Percentiles rank a stretch among this genome's conserved stretches.
phyloP scores from a whole-genome alignment of 225 moss, liverwort and hornwort species.

The Sphagnum tenellum region DNA sequence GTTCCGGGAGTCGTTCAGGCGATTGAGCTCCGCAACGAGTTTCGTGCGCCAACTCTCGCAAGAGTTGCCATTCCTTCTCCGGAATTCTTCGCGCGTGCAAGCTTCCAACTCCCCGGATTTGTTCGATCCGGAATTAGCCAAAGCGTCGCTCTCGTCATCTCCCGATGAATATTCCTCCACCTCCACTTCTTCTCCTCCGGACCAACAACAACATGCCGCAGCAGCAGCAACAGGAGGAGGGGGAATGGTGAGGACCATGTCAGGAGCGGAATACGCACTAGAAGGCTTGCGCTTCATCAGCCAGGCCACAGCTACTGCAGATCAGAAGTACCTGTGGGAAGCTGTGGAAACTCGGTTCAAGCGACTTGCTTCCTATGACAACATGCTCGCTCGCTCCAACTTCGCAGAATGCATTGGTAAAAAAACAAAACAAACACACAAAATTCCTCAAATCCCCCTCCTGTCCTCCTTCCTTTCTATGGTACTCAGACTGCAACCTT shows the following conservation, averaged over 20 bases:
- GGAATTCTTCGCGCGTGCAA: slow-evolving; percentile 30
- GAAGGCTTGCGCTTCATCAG: slow-evolving; percentile 72
- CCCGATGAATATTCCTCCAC: no score
- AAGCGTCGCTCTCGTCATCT: no score
- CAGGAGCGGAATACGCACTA: slow-evolving; percentile 73
- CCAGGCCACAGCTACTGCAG: slow-evolving; percentile 64
- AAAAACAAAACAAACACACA: no score
- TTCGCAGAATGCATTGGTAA: slow-evolving; percentile 91
- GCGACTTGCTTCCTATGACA: slow-evolving; percentile 49
- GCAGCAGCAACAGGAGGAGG: neutral
- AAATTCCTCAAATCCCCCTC: no score
- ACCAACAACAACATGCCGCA: no score
- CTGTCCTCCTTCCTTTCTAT: no score
- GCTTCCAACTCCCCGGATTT: slow-evolving; percentile 18
- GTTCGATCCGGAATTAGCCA: no score
- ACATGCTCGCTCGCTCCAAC: slow-evolving; percentile 42
- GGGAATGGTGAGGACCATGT: slow-evolving; percentile 23
- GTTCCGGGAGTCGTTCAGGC: slow-evolving; percentile 6
- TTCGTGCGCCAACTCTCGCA: slow-evolving; percentile 27
- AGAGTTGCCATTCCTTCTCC: slow-evolving; percentile 31
- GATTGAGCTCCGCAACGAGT: slow-evolving; percentile 11
- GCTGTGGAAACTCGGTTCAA: slow-evolving; percentile 72
- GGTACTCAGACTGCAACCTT: no score
- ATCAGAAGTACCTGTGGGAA: slow-evolving; percentile 86
- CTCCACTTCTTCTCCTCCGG: no score